Evolutionary conservation across 805 yeast genomes (phyloP), one percentile per base, ranked within the genome.

Genomic region (Lipomyces kockii): DNA sequence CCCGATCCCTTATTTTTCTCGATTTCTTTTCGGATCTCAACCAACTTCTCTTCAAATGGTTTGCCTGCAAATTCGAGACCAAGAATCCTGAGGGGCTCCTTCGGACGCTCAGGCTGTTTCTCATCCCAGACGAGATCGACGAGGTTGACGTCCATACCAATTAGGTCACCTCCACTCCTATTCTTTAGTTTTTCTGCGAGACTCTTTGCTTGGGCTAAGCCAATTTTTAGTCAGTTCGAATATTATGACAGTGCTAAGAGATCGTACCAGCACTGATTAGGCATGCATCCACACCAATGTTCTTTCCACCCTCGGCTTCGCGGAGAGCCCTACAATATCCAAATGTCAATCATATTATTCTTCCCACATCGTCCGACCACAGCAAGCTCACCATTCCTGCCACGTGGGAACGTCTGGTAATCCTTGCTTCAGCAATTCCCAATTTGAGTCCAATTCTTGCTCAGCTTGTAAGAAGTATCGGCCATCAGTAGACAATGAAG

Each of bases 401-500:
- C 98, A 94, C 6, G 89, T 82, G 14, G 88, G 86, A 51, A 84
- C 84, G 39, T 88, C 90, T n/a, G 84, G 83, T 46, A 83, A 80
- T 3, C 97, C 97, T 76, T 89, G 96, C 75, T 89, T 92, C 67
- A 95, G 82, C 58, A 95, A 79, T 1, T 80, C 78, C 98, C 98
- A 95, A 74, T 87, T 87, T 51, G 78, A 75, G 76, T 91, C 96
- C 64, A 95, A 81, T 79, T 95, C 95, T 66, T 88, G 86, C 27
- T 84, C 86, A 0, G 98, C 98, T 79, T 95, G 99, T 67, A 91
- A 81, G 78, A 92, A 95, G 80, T 95, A 95, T 71, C 99, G 83
- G 1, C 98, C 98, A 78, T 95, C 99, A 0, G 99, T 95, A 8
- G 97, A 87, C 61, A 95, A 80, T 0, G 89, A 90, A 14, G 97